A percentile compares a stretch with the other conserved stretches of the same genome.
These are phyloP conservation scores for Yueomyces sp. DNA, from an alignment of 805 yeast genomes.

Conservation along the genomic window DNA sequence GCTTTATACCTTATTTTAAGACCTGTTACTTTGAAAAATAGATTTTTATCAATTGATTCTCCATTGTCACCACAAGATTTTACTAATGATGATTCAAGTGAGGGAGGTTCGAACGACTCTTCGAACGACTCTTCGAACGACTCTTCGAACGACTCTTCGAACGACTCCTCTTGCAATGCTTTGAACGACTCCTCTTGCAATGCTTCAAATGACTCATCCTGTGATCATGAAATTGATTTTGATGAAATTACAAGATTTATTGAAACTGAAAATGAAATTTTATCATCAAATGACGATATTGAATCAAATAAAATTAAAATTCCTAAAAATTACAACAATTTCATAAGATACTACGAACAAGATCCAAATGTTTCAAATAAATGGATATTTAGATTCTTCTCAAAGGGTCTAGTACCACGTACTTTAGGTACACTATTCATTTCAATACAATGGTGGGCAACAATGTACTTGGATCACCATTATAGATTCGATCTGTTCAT, in stretches of 20 bases:
- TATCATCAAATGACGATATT: neutral
- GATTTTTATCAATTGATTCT: conserved; percentile 4
- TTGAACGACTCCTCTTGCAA: neutral
- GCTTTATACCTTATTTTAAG: conserved; percentile 31
- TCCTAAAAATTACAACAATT: neutral
- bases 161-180: neutral
- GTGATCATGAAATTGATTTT: neutral
- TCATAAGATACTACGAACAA: conserved; percentile 6
- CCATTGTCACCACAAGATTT: neutral
- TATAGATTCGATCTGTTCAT: conserved; percentile 49
- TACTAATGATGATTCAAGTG: neutral
- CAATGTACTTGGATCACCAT: conserved; percentile 62
- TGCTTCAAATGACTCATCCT: neutral
- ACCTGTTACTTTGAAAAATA: conserved; percentile 13
- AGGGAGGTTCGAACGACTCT: neutral
- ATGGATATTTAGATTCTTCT: conserved; percentile 15
- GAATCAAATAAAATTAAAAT: neutral
- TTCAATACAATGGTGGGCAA: conserved; percentile 58
- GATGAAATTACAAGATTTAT: neutral
- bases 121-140: neutral
- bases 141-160: neutral
- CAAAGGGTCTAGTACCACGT: conserved; percentile 17
- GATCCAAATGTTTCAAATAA: conserved; percentile 5
- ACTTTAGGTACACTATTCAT: conserved; percentile 32
- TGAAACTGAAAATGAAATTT: neutral